Percentiles rank a stretch among this genome's conserved stretches.
Conservation (phyloP, 2,329 filamentous ascomycete genomes). For the Polychaeton citri region DNA sequence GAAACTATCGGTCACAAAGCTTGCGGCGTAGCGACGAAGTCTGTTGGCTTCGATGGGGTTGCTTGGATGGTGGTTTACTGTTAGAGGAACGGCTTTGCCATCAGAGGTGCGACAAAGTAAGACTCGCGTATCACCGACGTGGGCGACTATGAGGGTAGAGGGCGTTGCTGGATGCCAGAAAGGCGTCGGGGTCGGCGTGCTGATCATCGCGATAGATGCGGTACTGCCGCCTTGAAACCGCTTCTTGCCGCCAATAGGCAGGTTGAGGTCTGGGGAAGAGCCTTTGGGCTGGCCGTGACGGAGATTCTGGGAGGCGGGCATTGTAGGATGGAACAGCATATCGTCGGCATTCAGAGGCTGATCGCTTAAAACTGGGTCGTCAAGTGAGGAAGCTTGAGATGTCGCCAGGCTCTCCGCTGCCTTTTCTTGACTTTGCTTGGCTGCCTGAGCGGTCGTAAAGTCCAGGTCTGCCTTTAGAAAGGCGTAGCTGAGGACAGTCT, state of each 20-base stretch:
- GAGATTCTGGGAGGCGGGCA: conserved; percentile 26
- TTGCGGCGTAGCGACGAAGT: conserved; percentile 71
- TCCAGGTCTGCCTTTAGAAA: conserved; percentile 91
- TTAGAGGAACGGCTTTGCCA: conserved; percentile 66
- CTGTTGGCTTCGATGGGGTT: conserved; percentile 70
- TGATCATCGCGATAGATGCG: conserved; percentile 77
- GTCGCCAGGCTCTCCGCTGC: conserved; percentile 4
- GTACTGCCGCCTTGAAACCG: conserved; percentile 93
- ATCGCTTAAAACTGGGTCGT: conserved; percentile 57
- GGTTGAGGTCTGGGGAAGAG: conserved; percentile 36
- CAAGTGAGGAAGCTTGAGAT: conserved; percentile 27
- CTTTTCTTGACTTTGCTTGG: conserved; percentile 41
- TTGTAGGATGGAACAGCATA: conserved; percentile 54
- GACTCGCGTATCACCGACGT: conserved; percentile 87
- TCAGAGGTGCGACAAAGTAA: conserved; percentile 78
- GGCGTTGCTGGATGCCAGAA: conserved; percentile 90
- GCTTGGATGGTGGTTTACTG: conserved; percentile 86
- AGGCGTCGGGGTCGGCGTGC: conserved; percentile 77
- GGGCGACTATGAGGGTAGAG: conserved; percentile 71
- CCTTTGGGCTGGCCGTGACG: conserved; percentile 27
- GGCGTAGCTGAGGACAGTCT: conserved; percentile 75
- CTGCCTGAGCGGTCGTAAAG: conserved; percentile 80
- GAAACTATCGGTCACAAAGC: conserved; percentile 89
- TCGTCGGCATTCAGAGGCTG: conserved; percentile 73
- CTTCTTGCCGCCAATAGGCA: conserved; percentile 55